Evolutionary conservation across 2,329 filamentous ascomycete genomes (phyloP).

Genomic region (Sporothrix protearum): DNA sequence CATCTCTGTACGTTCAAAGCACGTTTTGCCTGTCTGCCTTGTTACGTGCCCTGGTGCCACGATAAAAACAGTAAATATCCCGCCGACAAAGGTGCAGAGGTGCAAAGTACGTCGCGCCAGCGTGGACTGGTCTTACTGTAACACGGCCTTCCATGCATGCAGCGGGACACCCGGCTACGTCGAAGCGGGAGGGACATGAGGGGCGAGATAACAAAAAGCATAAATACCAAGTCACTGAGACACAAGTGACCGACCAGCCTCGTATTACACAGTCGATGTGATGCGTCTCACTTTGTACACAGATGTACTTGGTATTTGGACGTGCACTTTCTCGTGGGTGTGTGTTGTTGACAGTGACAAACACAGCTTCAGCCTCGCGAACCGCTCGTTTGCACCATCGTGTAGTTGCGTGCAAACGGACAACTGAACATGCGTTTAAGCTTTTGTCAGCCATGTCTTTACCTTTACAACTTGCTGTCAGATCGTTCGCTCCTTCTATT

Average conservation of each 20-base stretch:
- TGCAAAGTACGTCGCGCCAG: not conserved
- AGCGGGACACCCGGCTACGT: not conserved
- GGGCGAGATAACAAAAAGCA: not conserved
- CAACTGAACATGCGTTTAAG: no score
- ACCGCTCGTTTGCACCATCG: not conserved
- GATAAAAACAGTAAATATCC: no score
- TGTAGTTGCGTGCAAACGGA: not conserved
- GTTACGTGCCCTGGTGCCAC: not conserved
- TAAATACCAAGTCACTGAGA: not conserved
- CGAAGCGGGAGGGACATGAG: not conserved
- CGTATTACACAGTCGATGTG: constrained; percentile 2
- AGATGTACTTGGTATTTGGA: not conserved
- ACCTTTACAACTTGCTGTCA: not conserved
- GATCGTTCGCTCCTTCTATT: not conserved
- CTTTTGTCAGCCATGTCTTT: not conserved
- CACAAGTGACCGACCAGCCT: not conserved
- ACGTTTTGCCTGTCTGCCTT: not conserved
- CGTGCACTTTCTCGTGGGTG: not conserved
- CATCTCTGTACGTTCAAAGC: no score
- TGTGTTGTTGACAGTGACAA: not conserved
- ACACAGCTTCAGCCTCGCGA: not conserved
- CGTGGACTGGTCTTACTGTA: not conserved
- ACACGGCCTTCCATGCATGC: not conserved
- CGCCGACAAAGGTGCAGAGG: not conserved
- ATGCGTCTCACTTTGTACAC: not conserved